Evolutionary conservation across 2,329 filamentous ascomycete species (phyloP).

Genomic region (Fusarium oligoseptatum): DNA sequence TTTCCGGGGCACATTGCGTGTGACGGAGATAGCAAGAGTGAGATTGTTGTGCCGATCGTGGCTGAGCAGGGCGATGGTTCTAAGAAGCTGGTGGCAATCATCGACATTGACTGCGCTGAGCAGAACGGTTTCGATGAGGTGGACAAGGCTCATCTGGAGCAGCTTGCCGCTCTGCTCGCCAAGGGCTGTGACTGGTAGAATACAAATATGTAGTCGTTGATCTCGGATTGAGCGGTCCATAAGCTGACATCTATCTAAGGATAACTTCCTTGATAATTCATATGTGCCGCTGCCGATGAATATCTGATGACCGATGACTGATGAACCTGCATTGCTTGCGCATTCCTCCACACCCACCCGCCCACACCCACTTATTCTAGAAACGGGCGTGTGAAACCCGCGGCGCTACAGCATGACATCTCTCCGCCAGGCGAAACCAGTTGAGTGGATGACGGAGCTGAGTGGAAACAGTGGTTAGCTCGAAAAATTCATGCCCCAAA

Average conservation of each 20-base stretch:
- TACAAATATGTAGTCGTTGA: background rate
- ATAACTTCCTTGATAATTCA: background rate
- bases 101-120: conserved; percentile 83
- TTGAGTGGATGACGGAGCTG: conserved; percentile 8
- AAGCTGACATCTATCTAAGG: background rate
- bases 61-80: conserved; percentile 47
- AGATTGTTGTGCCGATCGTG: conserved; percentile 84
- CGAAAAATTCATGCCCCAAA: conserved; percentile 19
- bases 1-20: conserved; percentile 89
- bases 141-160: conserved; percentile 75
- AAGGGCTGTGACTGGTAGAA: conserved; percentile 74
- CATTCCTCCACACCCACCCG: background rate
- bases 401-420: conserved; percentile 22
- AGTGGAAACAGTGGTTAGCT: conserved; percentile 12
- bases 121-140: conserved; percentile 76
- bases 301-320: background rate
- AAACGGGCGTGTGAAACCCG: conserved; percentile 31
- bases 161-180: conserved; percentile 71
- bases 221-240: background rate
- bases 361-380: conserved; percentile 22
- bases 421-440: conserved; percentile 29
- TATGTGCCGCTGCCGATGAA: background rate
- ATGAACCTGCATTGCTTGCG: background rate
- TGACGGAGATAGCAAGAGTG: conserved; percentile 80
- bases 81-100: conserved; percentile 75